Conservation (phyloP, 1,139 yeast genomes). For the Protomyces arabidopsidicola region DNA sequence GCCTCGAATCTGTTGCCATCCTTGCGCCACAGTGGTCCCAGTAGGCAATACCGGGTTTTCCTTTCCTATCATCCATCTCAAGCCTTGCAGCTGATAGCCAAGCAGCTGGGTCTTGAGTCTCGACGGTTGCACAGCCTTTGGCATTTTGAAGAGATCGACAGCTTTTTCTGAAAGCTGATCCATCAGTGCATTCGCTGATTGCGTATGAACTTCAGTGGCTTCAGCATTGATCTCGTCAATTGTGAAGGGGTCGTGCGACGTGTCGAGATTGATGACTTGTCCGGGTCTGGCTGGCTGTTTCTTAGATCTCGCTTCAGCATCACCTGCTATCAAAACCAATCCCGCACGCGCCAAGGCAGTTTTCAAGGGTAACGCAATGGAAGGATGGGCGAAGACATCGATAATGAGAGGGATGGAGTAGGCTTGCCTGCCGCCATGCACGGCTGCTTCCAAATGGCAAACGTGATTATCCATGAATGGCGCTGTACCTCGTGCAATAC, state of each 20-base stretch:
- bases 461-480: constrained; percentile 22
- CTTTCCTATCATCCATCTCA: constrained; percentile 79
- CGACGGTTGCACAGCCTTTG: constrained; percentile 29
- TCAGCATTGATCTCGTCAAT: constrained; percentile 2
- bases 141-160: constrained; percentile 27
- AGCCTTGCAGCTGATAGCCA: constrained; percentile 78
- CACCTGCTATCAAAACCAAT: background rate
- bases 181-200: constrained; percentile 5
- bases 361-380: constrained; percentile 2
- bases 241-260: background rate
- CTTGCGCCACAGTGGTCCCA: constrained; percentile 16
- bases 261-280: background rate
- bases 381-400: constrained; percentile 21
- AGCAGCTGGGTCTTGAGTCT: constrained; percentile 47
- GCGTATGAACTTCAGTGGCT: background rate
- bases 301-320: background rate
- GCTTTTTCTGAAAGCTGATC: constrained; percentile 22
- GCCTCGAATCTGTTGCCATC: constrained; percentile 63
- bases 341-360: constrained; percentile 22
- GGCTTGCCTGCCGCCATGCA: constrained; percentile 2
- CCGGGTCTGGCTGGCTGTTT: background rate
- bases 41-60: constrained; percentile 31
- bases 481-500: constrained; percentile 22
- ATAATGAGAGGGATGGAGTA: constrained; percentile 19
- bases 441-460: constrained; percentile 14